A percentile compares a stretch with the other conserved stretches of the same genome.
Conservation (phyloP, 2,329 filamentous ascomycete genomes). For the Graphium sp. region DNA sequence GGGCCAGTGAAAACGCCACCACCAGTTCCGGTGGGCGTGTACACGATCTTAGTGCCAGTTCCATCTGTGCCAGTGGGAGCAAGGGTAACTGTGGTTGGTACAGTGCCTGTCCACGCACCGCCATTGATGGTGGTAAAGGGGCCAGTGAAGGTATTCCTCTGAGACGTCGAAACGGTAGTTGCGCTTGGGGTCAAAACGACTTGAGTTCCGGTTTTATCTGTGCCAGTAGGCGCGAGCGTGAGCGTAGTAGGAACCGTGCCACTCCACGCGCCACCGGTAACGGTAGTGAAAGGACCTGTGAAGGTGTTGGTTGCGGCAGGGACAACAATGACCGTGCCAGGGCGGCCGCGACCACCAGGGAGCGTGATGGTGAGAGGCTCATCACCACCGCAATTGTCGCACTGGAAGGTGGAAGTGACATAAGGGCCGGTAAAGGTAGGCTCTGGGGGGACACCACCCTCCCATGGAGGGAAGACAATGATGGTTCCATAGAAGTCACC, state of each 20-base stretch:
- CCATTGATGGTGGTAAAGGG: constrained; percentile 4
- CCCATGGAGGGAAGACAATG: neutral
- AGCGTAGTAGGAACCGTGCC: constrained; percentile 4
- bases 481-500: neutral
- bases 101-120: neutral
- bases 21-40: constrained; percentile 1
- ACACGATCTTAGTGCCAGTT: constrained; percentile 4
- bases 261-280: constrained; percentile 1
- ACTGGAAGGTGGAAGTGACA: constrained; percentile 2
- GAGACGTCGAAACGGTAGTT: too few relatives aligned
- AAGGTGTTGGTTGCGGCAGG: neutral
- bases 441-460: too few relatives aligned
- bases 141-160: constrained; percentile 2
- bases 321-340: constrained; percentile 2
- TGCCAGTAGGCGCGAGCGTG: constrained; percentile 1
- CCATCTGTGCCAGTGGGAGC: neutral
- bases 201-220: neutral
- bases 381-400: neutral
- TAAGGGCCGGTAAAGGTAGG: constrained; percentile 3
- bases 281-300: constrained; percentile 2
- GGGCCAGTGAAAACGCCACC: constrained; percentile 3
- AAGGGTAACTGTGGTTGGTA: constrained; percentile 2
- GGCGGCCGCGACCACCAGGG: neutral
- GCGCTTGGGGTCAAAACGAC: constrained; percentile 3
- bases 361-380: neutral